These are phyloP conservation scores for Nemophila menziesii DNA, from an alignment of 257 asterid genomes.

Conservation along the genomic window DNA sequence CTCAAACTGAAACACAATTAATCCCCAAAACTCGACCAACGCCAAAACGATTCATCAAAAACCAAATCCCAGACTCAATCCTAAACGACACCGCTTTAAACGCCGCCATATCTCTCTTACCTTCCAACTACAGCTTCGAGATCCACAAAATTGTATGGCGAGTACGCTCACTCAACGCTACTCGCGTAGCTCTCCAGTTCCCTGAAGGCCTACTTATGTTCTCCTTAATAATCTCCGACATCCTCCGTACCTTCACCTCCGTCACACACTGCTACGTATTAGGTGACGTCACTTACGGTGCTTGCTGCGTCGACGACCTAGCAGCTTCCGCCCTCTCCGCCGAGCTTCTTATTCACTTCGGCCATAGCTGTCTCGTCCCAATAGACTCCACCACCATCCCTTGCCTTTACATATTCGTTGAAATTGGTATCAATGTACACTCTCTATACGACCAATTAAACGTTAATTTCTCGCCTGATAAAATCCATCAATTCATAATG, in stretches of 20 bases:
- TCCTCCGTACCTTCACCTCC: slow-evolving; percentile 66
- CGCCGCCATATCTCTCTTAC: slow-evolving; percentile 78
- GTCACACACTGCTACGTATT: slow-evolving; percentile 73
- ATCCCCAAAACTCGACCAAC: background rate
- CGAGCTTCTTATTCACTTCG: slow-evolving; percentile 80
- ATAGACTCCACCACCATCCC: slow-evolving; percentile 67
- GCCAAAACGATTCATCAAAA: slow-evolving; percentile 77
- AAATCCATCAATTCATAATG: slow-evolving; percentile 37
- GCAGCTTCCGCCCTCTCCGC: slow-evolving; percentile 81
- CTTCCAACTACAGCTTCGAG: slow-evolving; percentile 84
- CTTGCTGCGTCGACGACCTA: slow-evolving; percentile 90
- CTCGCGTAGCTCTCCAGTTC: slow-evolving; percentile 85
- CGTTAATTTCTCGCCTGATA: slow-evolving; percentile 43
- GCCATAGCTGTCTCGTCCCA: slow-evolving; percentile 92
- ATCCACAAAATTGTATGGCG: slow-evolving; percentile 91
- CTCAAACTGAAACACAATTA: background rate
- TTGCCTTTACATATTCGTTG: slow-evolving; percentile 74
- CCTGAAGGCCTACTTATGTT: slow-evolving; percentile 88
- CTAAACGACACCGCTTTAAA: slow-evolving; percentile 64
- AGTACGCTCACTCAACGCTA: slow-evolving; percentile 43
- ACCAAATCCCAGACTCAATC: slow-evolving; percentile 79
- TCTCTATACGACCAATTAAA: slow-evolving; percentile 46
- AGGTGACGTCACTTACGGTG: slow-evolving; percentile 96
- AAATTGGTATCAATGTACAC: slow-evolving; percentile 49
- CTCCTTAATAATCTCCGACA: slow-evolving; percentile 79